Percentiles rank a stretch among this genome's conserved stretches.
phyloP scores from a whole-genome alignment of 345 rosid genomes.

The Euphorbia pulcherrima region DNA sequence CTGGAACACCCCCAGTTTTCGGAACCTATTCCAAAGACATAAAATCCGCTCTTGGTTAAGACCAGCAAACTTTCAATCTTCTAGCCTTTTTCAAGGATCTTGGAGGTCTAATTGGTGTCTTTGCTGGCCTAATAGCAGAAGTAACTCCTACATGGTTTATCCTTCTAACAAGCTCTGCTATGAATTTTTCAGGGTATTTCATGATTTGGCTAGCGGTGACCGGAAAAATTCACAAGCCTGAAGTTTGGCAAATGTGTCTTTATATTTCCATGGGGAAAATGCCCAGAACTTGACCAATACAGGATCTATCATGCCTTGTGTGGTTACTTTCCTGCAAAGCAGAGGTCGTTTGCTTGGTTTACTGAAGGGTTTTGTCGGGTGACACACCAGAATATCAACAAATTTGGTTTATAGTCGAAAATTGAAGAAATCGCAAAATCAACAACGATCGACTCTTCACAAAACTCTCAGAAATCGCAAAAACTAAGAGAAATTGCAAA shows the following conservation, averaged over 20 bases:
- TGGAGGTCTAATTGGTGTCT: slow-evolving; percentile 46
- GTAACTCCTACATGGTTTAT: slow-evolving; percentile 89
- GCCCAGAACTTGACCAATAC: slow-evolving; percentile 86
- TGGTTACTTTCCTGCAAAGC: slow-evolving; percentile 78
- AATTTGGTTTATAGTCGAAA: too few species aligned
- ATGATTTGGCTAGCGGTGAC: slow-evolving; percentile 81
- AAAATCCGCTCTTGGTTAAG: slow-evolving; percentile 69
- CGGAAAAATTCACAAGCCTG: slow-evolving; percentile 55
- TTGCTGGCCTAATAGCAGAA: slow-evolving; percentile 78
- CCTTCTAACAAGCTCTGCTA: slow-evolving; percentile 57
- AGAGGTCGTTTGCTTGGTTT: slow-evolving; percentile 78
- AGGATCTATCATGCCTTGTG: slow-evolving; percentile 81
- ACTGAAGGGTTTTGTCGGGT: slow-evolving; percentile 73
- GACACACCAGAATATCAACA: too few species aligned
- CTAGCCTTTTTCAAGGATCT: slow-evolving; percentile 80
- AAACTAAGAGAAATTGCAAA: too few species aligned
- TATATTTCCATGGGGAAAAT: slow-evolving; percentile 65
- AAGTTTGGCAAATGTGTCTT: slow-evolving; percentile 79
- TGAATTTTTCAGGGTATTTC: slow-evolving; percentile 79
- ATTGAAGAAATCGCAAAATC: too few species aligned
- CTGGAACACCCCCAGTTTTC: slow-evolving; percentile 78
- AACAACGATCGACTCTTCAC: too few species aligned
- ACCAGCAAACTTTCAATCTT: slow-evolving; percentile 72
- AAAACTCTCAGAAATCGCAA: too few species aligned
- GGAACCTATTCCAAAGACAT: slow-evolving; percentile 78